These are phyloP conservation scores for Colletotrichum sp. DNA, from an alignment of 2,329 filamentous ascomycete genomes.

Conservation along the genomic window DNA sequence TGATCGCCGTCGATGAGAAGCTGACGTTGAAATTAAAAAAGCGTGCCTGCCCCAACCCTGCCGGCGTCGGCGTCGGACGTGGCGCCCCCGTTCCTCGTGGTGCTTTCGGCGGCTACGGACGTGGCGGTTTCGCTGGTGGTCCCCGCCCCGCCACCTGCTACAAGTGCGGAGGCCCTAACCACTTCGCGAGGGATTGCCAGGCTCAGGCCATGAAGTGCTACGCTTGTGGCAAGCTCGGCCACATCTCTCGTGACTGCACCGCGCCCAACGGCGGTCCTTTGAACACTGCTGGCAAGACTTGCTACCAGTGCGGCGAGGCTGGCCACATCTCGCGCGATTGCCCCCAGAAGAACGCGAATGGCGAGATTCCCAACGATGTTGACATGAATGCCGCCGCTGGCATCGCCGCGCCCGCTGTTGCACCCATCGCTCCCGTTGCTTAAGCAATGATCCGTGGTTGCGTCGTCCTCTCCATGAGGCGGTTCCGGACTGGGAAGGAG, in stretches of 20 bases:
- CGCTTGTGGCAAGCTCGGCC: constrained; percentile 89
- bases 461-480: neutral
- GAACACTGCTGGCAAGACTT: constrained; percentile 96
- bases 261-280: constrained; percentile 94
- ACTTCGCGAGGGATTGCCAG: constrained; percentile 98
- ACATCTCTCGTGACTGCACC: constrained; percentile 94
- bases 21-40: constrained; percentile 50
- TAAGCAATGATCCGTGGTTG: neutral
- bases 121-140: constrained; percentile 77
- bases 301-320: constrained; percentile 95
- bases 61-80: constrained; percentile 64
- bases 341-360: constrained; percentile 70
- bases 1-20: neutral
- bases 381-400: constrained; percentile 47
- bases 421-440: constrained; percentile 49
- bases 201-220: constrained; percentile 99
- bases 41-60: constrained; percentile 85
- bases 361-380: constrained; percentile 52
- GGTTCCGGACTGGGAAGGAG: neutral
- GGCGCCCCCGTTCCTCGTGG: constrained; percentile 75
- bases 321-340: constrained; percentile 97
- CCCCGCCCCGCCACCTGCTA: constrained; percentile 75
- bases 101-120: constrained; percentile 70
- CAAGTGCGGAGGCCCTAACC: constrained; percentile 87
- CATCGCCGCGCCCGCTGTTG: constrained; percentile 37